Evolutionary conservation across 2,329 filamentous ascomycete genomes (phyloP), one percentile per base, ranked within the genome.

Genomic region (Xylaria digitata): DNA sequence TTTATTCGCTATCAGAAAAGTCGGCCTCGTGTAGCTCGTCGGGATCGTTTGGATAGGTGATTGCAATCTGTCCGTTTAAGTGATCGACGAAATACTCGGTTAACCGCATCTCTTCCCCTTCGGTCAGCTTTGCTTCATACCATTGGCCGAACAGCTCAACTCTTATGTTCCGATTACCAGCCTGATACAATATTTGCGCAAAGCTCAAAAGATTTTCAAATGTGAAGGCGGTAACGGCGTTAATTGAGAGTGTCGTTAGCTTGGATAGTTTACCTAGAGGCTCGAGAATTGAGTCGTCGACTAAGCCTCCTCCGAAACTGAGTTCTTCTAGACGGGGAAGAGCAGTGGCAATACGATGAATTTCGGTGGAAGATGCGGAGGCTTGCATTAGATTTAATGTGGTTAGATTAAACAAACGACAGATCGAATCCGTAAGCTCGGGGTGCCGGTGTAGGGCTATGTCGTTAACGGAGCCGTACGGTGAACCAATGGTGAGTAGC

Each of bases 171-270:
- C 65, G 68, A 37, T 77, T 77, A 0, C 68, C 52, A 2, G 56
- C 65, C 2, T 69, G 67, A n/a, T 75, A 72, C 6, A 86, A 75
- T 3, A 63, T 73, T 6, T 74, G 69, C 34, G 84, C 77, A 63
- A 83, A 85, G 0, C 71, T 53, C n/a, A 77, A 73, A 1, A 91
- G 80, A 1, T 84, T 85, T 4, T 81, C 75, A 2, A 78, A 78
- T 0, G 85, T 86, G 74, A 91, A 90, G 1, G 77, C 76, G 0
- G 88, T 88, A 2, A 84, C 77, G 2, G 85, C 86, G 43, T 82
- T 83, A 48, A 90, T 83, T 4, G 82, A 83, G 6, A 91, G 78
- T 3, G 77, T 80, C 52, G 82, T 84, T 42, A 91, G 77, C 37
- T 83, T 80, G 3, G 75, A 74, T 49, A 90, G 78, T 1, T 21